Conservation (phyloP, 2,329 filamentous ascomycete species). For the Bipolaris victoriae region DNA sequence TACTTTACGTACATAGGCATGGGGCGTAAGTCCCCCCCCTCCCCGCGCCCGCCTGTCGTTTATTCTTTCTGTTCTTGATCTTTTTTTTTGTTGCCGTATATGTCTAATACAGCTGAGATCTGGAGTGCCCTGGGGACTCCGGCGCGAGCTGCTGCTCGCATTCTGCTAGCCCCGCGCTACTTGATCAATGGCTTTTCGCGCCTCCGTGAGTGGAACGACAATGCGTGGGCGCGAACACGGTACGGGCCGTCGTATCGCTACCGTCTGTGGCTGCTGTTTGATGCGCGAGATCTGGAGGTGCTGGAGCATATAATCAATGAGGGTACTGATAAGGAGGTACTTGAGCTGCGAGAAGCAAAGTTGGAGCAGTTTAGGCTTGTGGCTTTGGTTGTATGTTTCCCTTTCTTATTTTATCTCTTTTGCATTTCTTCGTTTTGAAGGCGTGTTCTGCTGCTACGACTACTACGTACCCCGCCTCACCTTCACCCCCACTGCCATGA, state of each 20-base stretch:
- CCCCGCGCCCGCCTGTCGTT: no score
- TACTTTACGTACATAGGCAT: background rate
- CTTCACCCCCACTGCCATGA: no score
- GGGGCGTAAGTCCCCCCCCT: background rate
- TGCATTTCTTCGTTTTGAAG: background rate
- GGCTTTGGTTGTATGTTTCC: conserved; percentile 25
- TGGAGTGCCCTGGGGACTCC: conserved; percentile 16
- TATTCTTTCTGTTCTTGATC: background rate
- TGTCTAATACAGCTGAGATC: conserved; percentile 9
- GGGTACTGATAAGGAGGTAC: conserved; percentile 21
- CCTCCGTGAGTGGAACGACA: conserved; percentile 7
- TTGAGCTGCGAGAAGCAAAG: conserved; percentile 17
- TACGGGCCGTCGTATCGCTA: conserved; percentile 20
- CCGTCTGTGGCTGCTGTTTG: conserved; percentile 31
- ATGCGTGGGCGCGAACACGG: conserved; percentile 21
- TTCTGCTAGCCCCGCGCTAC: conserved; percentile 15
- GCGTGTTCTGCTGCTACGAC: no score
- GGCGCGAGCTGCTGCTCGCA: conserved; percentile 7
- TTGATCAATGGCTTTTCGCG: conserved; percentile 7
- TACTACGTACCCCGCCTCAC: no score
- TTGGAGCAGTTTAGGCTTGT: conserved; percentile 25
- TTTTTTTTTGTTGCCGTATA: background rate
- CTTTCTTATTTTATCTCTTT: background rate
- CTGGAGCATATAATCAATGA: conserved; percentile 26
- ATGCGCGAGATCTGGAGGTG: conserved; percentile 23